Conservation (phyloP, 306 rosid genomes). For the Prunus campanulata region DNA sequence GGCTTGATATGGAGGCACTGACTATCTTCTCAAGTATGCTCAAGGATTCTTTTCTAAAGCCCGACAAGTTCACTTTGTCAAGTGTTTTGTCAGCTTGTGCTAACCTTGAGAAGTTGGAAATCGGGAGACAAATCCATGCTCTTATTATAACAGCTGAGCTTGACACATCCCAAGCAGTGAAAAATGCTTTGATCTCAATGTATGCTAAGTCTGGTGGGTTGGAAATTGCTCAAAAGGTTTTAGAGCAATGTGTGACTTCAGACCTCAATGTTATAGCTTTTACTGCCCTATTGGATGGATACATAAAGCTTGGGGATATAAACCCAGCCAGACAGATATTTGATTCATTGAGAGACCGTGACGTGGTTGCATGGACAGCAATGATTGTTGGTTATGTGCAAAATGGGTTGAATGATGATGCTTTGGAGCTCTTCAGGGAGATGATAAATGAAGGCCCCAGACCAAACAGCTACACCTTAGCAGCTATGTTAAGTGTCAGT, state of each 20-base stretch:
- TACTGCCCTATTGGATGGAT: conserved; percentile 83
- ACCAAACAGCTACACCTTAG: conserved; percentile 76
- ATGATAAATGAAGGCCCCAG: conserved; percentile 68
- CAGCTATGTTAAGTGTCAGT: conserved; percentile 65
- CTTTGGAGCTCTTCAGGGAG: conserved; percentile 61
- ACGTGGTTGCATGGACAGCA: conserved; percentile 87
- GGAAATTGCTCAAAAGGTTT: conserved; percentile 52
- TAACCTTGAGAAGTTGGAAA: conserved; percentile 59
- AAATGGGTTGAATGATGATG: conserved; percentile 61
- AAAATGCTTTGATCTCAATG: conserved; percentile 73
- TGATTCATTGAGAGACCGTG: conserved; percentile 53
- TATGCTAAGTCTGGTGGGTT: conserved; percentile 73
- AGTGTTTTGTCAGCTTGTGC: conserved; percentile 82
- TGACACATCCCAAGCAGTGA: conserved; percentile 44
- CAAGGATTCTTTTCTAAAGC: conserved; percentile 43
- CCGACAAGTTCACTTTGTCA: conserved; percentile 74
- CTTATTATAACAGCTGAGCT: conserved; percentile 44
- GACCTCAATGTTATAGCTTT: conserved; percentile 66
- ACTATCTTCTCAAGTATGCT: conserved; percentile 58
- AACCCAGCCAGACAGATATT: conserved; percentile 79
- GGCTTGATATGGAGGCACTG: conserved; percentile 58
- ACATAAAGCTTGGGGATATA: conserved; percentile 68
- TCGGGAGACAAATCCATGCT: conserved; percentile 76
- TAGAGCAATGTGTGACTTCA: conserved; percentile 43
- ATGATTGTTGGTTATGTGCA: conserved; percentile 83